Evolutionary conservation across 176 grass and related monocot species (phyloP), one percentile per base, ranked within the genome.

Genomic region (sorghum (Sorghum bicolor)): DNA sequence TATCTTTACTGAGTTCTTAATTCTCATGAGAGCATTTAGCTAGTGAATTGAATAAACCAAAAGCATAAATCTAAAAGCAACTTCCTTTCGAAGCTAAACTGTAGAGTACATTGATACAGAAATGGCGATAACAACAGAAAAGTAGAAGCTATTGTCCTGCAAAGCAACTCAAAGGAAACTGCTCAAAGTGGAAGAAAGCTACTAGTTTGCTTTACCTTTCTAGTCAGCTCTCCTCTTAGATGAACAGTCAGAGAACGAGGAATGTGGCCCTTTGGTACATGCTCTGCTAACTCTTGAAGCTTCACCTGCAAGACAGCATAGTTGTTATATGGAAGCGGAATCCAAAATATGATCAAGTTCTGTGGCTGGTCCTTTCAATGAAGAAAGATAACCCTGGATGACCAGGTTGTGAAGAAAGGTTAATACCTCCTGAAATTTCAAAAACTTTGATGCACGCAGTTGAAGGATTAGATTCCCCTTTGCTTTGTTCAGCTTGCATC

Each of bases 401-500:
- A 80, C 39, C 8, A 82, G 58, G 73, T 64, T 67, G 14, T 61
- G 36, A 24, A 48, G 31, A 24, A 74, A 77, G 14, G 63, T 68
- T 72, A 50, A 69, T 88, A 96, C 97, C 91, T 99, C 97, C 89
- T 99, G 97, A 78, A 99, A 99, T 86, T 96, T 99, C 48, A 96
- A 80, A 86, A 99, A 99, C 34, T 99, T 99, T 72, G 97, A 99
- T 80, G 97, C 97, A 37, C 97, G 86, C 32, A 96, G 55, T 62
- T 99, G 97, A 77, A 99, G 97, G 68, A 99, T 99, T 32, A 99
- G 78, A 86, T 99, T 99, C 24, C 97, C 97, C 64, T 99, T 99
- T 62, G 94, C 88, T 72, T 99, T 99, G 71, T 99, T 99, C 67
- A 90, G 39, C 82, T 87, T 86, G 91, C 97, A 99, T 68, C 97